Percentiles rank a stretch among this genome's conserved stretches.
Evolutionary conservation across 2,329 filamentous ascomycete species (phyloP).

Genomic region (Acephala macrosclerotiorum): DNA sequence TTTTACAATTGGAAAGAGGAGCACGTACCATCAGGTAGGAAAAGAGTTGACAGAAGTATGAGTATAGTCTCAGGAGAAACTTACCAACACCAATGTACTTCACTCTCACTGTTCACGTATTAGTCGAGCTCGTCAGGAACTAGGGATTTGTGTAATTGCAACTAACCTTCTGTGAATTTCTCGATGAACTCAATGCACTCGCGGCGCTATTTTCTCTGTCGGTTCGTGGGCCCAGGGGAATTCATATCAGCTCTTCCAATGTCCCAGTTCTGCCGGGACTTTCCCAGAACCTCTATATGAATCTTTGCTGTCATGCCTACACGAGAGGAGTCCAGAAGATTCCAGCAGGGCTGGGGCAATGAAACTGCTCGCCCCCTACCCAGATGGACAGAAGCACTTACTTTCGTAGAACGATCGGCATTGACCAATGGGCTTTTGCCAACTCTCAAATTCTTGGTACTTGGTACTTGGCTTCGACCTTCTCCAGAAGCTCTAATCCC

Average conservation of each 20-base stretch:
- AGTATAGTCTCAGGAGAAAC: neutral
- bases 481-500: constrained; percentile 63
- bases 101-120: constrained; percentile 40
- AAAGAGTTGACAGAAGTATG: neutral
- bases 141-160: too few species aligned
- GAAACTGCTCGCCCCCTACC: too few species aligned
- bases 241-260: too few species aligned
- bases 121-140: too few species aligned
- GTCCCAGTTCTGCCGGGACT: too few species aligned
- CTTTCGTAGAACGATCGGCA: constrained; percentile 67
- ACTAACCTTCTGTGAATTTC: too few species aligned
- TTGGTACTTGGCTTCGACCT: constrained; percentile 55
- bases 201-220: constrained; percentile 16
- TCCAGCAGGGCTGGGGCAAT: too few species aligned
- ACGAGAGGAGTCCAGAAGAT: too few species aligned
- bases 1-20: too few species aligned
- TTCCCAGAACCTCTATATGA: too few species aligned
- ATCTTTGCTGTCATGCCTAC: too few species aligned
- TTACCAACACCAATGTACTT: constrained; percentile 67
- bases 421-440: constrained; percentile 67
- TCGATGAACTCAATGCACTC: constrained; percentile 44
- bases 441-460: constrained; percentile 70
- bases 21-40: too few species aligned
- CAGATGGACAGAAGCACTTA: constrained; percentile 52
- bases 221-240: constrained; percentile 39